Base-by-base conservation (phyloP, 2,329 filamentous ascomycete genomes). In the Ambrosiella beaveri region DNA sequence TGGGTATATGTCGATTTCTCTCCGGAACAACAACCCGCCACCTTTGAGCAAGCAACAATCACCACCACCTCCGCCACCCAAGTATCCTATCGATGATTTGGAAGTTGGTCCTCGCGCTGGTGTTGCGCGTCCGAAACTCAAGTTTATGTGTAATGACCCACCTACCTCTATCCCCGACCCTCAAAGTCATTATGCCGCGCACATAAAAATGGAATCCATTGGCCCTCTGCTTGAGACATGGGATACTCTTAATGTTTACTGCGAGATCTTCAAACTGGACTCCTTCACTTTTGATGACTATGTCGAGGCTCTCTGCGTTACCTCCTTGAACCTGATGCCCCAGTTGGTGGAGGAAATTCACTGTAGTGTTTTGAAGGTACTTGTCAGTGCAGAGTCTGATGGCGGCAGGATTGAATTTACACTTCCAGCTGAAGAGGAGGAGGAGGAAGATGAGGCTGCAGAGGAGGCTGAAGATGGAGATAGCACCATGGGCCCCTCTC, bases 241-340 rank as follows among this genome's bases (percentile, higher is more conserved):
- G 93, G 89, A 96, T 65, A 96, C 90, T 0, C 76, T 98, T 39
- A 98, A 96, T 65, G 91, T 98, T n/a, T 96, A 96, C 67, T 95
- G 89, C 66, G 88, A 95, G 65, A 85, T 96, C 15, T 95, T 95
- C 66, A 81, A 88, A 65, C 76, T 98, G 35, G 93, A 98, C 69
- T 97, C 91, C 0, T 98, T 98, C 67, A 97, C 91, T 0, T 94
- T 97, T 65, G 93, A 98, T 68, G 93, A 98, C 68, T 97, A 90
- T 65, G 77, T 95, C 3, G 86, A 97, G 67, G 85, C 90, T 0
- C 82, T 98, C 75, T 78, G 83, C 54, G 84, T 90, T 59, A 79
- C 85, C 0, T 88, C 82, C 0, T 79, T 84, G 39, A 81, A 88
- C 19, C 73, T 81, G 0, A 83, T 85, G 7, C 93, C 93, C 56